Conservation (phyloP, 345 rosid genomes). For the Euphorbia peplus region DNA sequence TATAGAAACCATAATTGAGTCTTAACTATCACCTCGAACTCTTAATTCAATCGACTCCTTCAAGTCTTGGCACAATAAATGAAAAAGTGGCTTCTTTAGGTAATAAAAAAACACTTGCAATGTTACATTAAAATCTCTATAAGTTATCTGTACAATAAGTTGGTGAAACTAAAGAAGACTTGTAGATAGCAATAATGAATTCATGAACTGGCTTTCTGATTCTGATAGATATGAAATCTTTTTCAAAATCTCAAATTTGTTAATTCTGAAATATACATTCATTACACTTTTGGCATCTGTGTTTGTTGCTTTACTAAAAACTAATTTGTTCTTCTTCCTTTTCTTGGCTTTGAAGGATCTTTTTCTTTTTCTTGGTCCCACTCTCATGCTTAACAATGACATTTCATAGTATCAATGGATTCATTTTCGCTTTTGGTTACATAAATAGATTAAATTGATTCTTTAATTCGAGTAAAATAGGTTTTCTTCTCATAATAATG, state of each 20-base stretch:
- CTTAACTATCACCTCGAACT: too few species aligned
- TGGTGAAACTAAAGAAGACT: not conserved
- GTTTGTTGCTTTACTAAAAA: not conserved
- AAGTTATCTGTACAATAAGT: not conserved
- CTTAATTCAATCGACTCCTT: too few species aligned
- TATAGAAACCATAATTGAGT: too few species aligned
- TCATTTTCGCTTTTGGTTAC: not conserved
- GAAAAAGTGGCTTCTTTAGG: not conserved
- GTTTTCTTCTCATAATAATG: too few species aligned
- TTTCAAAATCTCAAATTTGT: too few species aligned
- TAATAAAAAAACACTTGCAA: not conserved
- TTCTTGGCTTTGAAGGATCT: not conserved
- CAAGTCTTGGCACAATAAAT: not conserved
- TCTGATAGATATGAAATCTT: too few species aligned
- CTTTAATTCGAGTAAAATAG: too few species aligned
- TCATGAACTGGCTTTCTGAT: not conserved
- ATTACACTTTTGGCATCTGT: not conserved
- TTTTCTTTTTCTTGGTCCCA: not conserved
- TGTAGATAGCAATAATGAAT: not conserved
- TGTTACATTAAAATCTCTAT: not conserved
- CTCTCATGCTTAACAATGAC: not conserved
- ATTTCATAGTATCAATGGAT: not conserved
- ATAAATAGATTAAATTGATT: too few species aligned
- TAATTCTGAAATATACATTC: not conserved
- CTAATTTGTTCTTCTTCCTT: not conserved